phyloP scores from a whole-genome alignment of 305 asterid genomes.

The Fraxinus baroniana region DNA sequence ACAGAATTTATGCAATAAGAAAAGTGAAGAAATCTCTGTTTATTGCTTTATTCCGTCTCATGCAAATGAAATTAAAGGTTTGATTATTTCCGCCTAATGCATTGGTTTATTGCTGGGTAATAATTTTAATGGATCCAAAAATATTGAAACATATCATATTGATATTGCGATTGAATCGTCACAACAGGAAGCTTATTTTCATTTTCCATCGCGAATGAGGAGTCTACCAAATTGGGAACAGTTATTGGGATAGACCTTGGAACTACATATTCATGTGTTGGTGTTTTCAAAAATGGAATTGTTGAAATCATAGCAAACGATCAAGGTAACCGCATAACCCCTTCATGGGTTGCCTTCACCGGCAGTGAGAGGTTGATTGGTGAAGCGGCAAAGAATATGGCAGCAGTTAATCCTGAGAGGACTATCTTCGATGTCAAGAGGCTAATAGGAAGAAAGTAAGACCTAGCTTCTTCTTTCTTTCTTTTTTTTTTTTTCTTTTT shows the following conservation, averaged over 20 bases:
- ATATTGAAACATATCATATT: background rate
- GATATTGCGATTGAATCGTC: conserved; percentile 3
- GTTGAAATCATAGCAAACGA: conserved; percentile 81
- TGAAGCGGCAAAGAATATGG: conserved; percentile 79
- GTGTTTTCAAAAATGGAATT: conserved; percentile 67
- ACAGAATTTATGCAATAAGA: background rate
- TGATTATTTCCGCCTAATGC: background rate
- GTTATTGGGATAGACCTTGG: conserved; percentile 87
- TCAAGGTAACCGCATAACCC: conserved; percentile 84
- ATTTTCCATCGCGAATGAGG: conserved; percentile 55
- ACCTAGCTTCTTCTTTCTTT: background rate
- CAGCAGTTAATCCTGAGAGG: conserved; percentile 66
- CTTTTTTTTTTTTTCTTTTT: background rate
- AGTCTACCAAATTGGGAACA: conserved; percentile 61
- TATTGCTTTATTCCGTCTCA: background rate
- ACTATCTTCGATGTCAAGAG: conserved; percentile 79
- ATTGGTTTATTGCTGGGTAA: background rate
- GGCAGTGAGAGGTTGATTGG: conserved; percentile 71
- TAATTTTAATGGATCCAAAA: background rate
- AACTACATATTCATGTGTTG: conserved; percentile 84
- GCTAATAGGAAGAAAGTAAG: conserved; percentile 77
- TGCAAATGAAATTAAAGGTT: background rate
- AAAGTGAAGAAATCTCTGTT: background rate
- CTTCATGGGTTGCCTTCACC: conserved; percentile 81
- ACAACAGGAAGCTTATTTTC: conserved; percentile 57